Evolutionary conservation across 441 rosid species (phyloP), one percentile per base, ranked within the genome.

Genomic region (Cnidoscolus chayamansa): DNA sequence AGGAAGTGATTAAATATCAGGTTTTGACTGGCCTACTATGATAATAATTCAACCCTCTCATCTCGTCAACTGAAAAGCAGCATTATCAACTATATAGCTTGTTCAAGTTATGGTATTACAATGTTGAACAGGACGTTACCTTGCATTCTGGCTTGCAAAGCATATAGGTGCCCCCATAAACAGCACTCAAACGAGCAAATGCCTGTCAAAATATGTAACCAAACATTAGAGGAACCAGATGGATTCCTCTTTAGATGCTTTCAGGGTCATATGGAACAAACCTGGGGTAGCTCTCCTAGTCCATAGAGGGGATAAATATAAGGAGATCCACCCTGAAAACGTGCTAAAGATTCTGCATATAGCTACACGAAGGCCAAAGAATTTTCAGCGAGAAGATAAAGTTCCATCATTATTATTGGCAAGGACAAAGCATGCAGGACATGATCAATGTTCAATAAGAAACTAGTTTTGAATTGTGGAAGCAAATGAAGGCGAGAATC

Each of bases 221-320:
- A 30, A 30, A 30, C 6, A 56, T 8, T 56, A 20, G 10, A 19
- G 32, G 0, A 19, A 9, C 1, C 0, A 20, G 60, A 56, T 7
- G 6, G 13, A 56, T 19, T 19, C 32, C 60, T 13, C 32, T 1
- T 19, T 56, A 20, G 31, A 56, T 20, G 32, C 12, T 56, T 19
- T 56, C 32, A 19, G 20, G 2, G 15, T 30, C 7, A n/a, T 17
- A 12, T 72, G 31, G 60, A 43, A 68, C 60, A 37, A 37, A 91
- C 98, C 98, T 88, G 97, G 63, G 97, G 96, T 73, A 93, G 77
- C 78, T 93, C 96, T 82, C 96, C 97, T 53, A 93, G 72, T 49
- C 97, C 96, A 83, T 93, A 91, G 17, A 91, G 79, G 5, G 96
- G 98, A 73, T 91, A 93, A 70, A 93, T 91, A 68, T 89, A 91